phyloP scores from a whole-genome alignment of 1,139 yeast genomes.

The Lodderomyces jiufengensis region DNA sequence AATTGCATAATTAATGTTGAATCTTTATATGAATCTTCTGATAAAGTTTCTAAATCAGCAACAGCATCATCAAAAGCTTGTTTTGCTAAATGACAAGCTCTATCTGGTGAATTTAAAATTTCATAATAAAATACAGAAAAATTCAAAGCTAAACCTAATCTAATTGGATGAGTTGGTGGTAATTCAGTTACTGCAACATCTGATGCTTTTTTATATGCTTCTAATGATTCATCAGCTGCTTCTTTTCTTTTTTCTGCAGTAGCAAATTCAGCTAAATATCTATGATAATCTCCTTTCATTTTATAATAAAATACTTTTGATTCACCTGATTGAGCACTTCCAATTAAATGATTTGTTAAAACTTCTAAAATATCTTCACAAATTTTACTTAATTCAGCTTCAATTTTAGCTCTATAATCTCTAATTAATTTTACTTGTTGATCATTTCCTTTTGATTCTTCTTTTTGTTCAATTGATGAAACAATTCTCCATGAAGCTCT shows the following conservation, averaged over 20 bases:
- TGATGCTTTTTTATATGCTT: slow-evolving; percentile 92
- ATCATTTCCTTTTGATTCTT: slow-evolving; percentile 92
- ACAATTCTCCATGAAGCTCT: slow-evolving; percentile 99
- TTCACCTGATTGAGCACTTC: slow-evolving; percentile 94
- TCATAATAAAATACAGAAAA: slow-evolving; percentile 98
- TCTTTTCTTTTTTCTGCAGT: slow-evolving; percentile 86
- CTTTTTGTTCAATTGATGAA: slow-evolving; percentile 96
- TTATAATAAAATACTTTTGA: slow-evolving; percentile 97
- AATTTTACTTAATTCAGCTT: slow-evolving; percentile 86
- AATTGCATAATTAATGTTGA: slow-evolving; percentile 98
- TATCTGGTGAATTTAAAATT: slow-evolving; percentile 95
- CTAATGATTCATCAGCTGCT: slow-evolving; percentile 89
- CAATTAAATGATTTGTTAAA: slow-evolving; percentile 83
- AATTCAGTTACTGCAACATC: slow-evolving; percentile 96
- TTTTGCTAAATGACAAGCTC: slow-evolving; percentile 97
- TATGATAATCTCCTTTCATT: slow-evolving; percentile 99
- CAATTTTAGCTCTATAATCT: slow-evolving; percentile 93
- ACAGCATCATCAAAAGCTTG: slow-evolving; percentile 99
- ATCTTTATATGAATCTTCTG: slow-evolving; percentile 98
- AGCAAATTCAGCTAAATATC: slow-evolving; percentile 97
- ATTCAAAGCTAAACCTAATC: slow-evolving; percentile 96
- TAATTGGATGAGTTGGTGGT: slow-evolving; percentile 98
- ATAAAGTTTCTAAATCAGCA: slow-evolving; percentile 95
- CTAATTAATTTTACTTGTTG: slow-evolving; percentile 85
- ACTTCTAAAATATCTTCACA: slow-evolving; percentile 92